Evolutionary conservation across 257 asterid genomes (phyloP).

Genomic region (Capsicum pubescens): DNA sequence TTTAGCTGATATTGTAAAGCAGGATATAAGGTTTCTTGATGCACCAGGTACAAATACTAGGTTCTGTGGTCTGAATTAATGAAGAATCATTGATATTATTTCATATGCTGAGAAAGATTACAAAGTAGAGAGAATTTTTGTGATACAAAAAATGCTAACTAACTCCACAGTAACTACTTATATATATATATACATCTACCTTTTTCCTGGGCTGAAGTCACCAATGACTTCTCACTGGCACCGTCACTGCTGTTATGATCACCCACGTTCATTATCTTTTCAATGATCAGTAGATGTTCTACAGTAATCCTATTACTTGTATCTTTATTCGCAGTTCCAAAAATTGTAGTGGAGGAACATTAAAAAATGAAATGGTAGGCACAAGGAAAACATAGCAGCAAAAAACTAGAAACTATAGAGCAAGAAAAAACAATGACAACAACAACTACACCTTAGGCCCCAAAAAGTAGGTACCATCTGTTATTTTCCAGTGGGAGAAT

Average conservation of each 20-base stretch:
- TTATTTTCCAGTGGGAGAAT: too few relatives aligned
- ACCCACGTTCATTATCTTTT: slow-evolving; percentile 39
- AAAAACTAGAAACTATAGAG: neutral
- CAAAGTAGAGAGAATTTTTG: too few relatives aligned
- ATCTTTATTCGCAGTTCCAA: neutral
- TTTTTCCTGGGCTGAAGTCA: slow-evolving; percentile 42
- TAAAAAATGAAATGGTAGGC: neutral
- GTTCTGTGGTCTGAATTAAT: neutral
- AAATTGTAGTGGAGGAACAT: slow-evolving; percentile 2
- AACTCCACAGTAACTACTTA: too few relatives aligned
- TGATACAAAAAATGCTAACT: too few relatives aligned
- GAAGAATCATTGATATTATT: too few relatives aligned
- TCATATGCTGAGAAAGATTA: too few relatives aligned
- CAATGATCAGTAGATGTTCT: neutral
- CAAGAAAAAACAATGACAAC: neutral
- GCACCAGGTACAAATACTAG: slow-evolving; percentile 59
- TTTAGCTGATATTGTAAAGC: slow-evolving; percentile 61
- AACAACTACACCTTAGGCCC: neutral
- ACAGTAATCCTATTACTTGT: neutral
- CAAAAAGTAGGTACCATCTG: too few relatives aligned
- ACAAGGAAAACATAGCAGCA: neutral
- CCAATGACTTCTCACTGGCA: slow-evolving; percentile 36
- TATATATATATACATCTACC: slow-evolving; percentile 40
- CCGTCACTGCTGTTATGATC: slow-evolving; percentile 39
- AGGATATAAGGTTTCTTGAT: slow-evolving; percentile 70